Base-by-base conservation (phyloP, 163 green algal species). In the Scenedesmus sp. region DNA sequence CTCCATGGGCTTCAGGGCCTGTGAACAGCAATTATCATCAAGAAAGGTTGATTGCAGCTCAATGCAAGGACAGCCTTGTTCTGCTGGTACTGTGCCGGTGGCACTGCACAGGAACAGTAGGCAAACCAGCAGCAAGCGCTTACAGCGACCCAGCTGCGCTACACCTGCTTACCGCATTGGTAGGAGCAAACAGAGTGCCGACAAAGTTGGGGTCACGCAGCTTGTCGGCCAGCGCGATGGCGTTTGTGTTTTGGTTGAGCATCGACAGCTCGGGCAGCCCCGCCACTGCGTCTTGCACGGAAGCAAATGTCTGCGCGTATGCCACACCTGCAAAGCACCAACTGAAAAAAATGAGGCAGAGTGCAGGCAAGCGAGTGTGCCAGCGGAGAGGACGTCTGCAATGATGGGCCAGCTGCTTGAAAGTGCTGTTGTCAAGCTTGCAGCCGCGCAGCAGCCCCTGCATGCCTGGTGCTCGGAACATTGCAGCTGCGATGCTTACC, bases 161-260 rank as follows among this genome's bases (percentile, higher is more conserved):
- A 74, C 16, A 46, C 74, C 74, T 2, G 64, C 95, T 94, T 5
- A 95, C 95, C 10, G 56, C 84, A 60, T 96, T 95, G 89, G 92
- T 96, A 46, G 95, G 95, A 0, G 93, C 94, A 70, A 96, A 95
- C 15, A 96, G 26, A 60, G 95, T 96, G 70, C 93, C 94, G 0
- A 95, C 90, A 60, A 96, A 90, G 70, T 59, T 90, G 66, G 91
- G 67, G 88, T 95, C 82, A 20, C 76, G 13, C 52, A 96, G 89
- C 34, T 87, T 64, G 9, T 91, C 66, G 55, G 85, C 81, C n/a
- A 90, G 85, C 12, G 88, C 85, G 55, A 90, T 82, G 60, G 18
- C 60, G 3, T 82, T 10, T 20, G 59, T 77, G 59, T 93, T 74
- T 23, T 70, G 3, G 82, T 76, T 85, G 20, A 93, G 84, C 57